Evolutionary conservation across 2,329 filamentous ascomycete genomes (phyloP).

Genomic region (Aspergillus sp.): DNA sequence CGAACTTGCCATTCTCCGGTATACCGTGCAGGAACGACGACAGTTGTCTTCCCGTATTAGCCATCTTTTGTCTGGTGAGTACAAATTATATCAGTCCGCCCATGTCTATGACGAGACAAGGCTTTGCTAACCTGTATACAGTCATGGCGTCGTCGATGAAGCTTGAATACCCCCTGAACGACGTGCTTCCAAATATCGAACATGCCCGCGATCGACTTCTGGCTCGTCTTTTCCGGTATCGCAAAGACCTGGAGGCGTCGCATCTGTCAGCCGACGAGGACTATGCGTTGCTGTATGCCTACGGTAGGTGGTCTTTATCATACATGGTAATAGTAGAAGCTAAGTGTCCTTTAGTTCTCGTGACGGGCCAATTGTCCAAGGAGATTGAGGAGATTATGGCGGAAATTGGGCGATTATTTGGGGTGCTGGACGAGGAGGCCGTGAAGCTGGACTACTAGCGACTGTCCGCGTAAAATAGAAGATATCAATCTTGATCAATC

Average conservation of each 20-base stretch:
- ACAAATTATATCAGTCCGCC: not conserved
- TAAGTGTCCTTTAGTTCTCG: conserved; percentile 52
- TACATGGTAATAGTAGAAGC: not conserved
- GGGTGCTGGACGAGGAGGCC: conserved; percentile 61
- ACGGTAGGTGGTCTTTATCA: conserved; percentile 54
- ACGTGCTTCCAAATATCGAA: conserved; percentile 80
- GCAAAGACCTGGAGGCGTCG: conserved; percentile 62
- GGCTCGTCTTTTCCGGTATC: conserved; percentile 83
- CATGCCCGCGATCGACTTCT: conserved; percentile 78
- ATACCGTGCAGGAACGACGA: conserved; percentile 74
- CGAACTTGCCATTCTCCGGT: conserved; percentile 75
- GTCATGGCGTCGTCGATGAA: conserved; percentile 92
- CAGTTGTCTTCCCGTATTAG: conserved; percentile 86
- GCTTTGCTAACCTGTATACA: conserved; percentile 27
- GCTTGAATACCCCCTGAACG: conserved; percentile 88
- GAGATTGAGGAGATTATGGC: conserved; percentile 55
- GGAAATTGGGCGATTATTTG: conserved; percentile 60
- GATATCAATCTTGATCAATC: no score
- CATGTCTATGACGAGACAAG: no score
- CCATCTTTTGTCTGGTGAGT: conserved; percentile 68
- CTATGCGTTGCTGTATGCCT: conserved; percentile 90
- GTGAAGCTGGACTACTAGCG: conserved; percentile 49
- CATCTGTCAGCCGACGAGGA: conserved; percentile 57
- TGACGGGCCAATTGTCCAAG: conserved; percentile 59
- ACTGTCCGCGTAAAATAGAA: no score